Evolutionary conservation across 257 asterid genomes (phyloP), one percentile per base, ranked within the genome.

Genomic region (Salvia splendens): DNA sequence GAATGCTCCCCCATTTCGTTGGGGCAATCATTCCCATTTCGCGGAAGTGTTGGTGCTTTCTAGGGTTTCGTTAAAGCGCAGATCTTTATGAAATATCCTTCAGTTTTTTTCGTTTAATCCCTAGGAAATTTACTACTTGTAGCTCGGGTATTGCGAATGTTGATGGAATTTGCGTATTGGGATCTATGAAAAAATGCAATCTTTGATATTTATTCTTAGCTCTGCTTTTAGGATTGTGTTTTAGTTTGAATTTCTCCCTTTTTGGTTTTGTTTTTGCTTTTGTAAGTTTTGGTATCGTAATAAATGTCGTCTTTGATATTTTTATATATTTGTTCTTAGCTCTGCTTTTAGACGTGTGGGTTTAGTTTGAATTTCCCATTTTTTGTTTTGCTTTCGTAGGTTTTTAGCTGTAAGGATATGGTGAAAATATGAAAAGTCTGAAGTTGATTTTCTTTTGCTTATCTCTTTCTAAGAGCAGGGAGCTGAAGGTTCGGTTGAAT

Each of bases 61-160:
- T 83, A 80, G 88, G 88, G 84, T 78, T 82, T 78, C 81, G 75
- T 15, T 56, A 70, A 69, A 70, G 84, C 78, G 64, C 77, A 74
- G 86, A 83, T 80, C 86, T 73, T 83, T 69, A 68, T 65, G 74
- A 49, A 70, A 17, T 69, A 35, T 51, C 55, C 66, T 47, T 47
- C 61, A 14, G 74, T 20, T 61, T 76, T 60, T 42, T 15, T 67
- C 6, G 76, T 65, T 73, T 35, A 75, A 72, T 82, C 81, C 76
- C 73, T 8, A 73, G 66, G 33, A 40, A 52, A 67, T 47, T 20
- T 5, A 46, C 68, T 47, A 32, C 41, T 40, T 54, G 28, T 54
- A 51, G 20, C 43, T 82, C 15, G 33, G 51, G 38, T 70, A 14
- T 73, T 59, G 65, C 57, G 65, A 70, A 3, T 50, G 50, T 42